Conservation (phyloP, 208 protist species). For the Trichomonas tenax region DNA sequence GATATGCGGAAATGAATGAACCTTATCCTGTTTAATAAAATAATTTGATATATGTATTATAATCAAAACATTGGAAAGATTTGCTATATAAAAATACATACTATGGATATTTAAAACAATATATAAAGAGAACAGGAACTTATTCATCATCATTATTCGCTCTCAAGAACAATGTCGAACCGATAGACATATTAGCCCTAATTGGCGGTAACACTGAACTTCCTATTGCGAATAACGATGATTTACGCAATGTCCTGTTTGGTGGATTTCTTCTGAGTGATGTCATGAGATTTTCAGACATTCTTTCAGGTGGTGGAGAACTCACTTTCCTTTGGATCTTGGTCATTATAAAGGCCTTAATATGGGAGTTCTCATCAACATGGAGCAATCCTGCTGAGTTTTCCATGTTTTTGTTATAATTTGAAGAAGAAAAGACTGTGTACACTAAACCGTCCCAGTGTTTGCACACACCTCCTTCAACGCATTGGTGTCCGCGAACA, state of each 20-base stretch:
- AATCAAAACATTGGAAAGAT: no score
- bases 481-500: background rate
- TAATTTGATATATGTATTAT: no score
- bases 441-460: background rate
- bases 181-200: background rate
- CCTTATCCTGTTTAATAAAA: no score
- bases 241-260: background rate
- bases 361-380: background rate
- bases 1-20: background rate
- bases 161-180: background rate
- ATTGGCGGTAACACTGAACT: background rate
- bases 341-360: background rate
- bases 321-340: background rate
- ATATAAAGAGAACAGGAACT: no score
- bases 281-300: background rate
- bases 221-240: background rate
- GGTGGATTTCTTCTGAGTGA: background rate
- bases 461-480: background rate
- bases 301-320: background rate
- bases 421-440: background rate
- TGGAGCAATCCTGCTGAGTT: background rate
- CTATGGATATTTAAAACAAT: no score
- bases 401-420: background rate
- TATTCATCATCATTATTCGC: no score
- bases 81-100: no score